Conservation (phyloP, 805 yeast species). For the Cyberlindnera bimundalis region DNA sequence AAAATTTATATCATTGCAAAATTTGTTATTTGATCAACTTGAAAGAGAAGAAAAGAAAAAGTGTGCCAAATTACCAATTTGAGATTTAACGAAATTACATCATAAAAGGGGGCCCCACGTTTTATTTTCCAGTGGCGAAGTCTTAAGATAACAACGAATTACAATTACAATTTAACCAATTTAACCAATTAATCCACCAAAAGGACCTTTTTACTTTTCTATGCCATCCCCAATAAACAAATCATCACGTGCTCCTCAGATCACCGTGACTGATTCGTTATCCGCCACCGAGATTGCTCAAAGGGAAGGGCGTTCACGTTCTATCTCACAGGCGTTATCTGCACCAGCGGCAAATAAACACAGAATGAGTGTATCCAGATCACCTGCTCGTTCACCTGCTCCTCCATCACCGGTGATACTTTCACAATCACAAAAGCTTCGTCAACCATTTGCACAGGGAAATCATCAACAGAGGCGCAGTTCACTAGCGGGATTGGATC, state of each 20-base stretch:
- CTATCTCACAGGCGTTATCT: constrained; percentile 3
- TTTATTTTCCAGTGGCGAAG: no score
- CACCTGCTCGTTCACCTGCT: constrained; percentile 21
- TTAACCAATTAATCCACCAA: no score
- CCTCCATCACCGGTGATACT: constrained; percentile 4
- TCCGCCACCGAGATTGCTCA: not conserved
- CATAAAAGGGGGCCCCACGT: no score
- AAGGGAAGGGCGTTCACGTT: constrained; percentile 14
- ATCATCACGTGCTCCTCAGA: constrained; percentile 1
- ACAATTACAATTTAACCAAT: no score
- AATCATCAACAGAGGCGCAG: constrained; percentile 14
- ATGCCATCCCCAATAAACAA: not conserved
- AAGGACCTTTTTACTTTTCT: no score
- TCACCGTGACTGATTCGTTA: constrained; percentile 1
- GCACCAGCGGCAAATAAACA: constrained; percentile 1
- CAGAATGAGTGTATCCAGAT: constrained; percentile 15
- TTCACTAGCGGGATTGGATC: constrained; percentile 19
- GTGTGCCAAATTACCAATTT: no score
- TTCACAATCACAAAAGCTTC: constrained; percentile 12
- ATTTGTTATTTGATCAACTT: no score
- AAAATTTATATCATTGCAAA: no score
- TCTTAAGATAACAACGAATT: no score
- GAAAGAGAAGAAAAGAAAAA: no score
- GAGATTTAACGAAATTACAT: no score
- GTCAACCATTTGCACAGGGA: constrained; percentile 7